phyloP scores from a whole-genome alignment of 1,284 basidiomycete species.

The Sparassis latifolia region DNA sequence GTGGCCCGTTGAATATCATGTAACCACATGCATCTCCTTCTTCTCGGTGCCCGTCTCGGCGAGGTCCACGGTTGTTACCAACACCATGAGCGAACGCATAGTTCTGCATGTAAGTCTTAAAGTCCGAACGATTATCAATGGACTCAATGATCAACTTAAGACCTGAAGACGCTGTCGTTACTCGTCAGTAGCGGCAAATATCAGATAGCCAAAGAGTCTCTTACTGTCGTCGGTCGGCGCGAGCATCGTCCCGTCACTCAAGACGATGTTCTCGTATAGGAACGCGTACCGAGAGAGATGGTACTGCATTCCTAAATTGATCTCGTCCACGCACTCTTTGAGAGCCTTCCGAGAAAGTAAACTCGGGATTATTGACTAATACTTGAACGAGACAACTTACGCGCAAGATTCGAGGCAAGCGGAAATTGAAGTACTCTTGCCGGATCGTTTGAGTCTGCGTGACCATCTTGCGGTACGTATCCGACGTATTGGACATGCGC shows the following conservation, averaged over 20 bases:
- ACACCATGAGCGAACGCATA: slow-evolving; percentile 82
- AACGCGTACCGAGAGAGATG: slow-evolving; percentile 94
- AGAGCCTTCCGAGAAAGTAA: no score
- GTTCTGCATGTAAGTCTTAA: slow-evolving; percentile 96
- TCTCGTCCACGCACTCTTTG: slow-evolving; percentile 94
- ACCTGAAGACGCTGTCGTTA: slow-evolving; percentile 46
- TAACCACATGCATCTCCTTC: slow-evolving; percentile 86
- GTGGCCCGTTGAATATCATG: no score
- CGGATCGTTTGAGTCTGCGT: slow-evolving; percentile 84
- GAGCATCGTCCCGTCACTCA: slow-evolving; percentile 83
- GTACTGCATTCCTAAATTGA: slow-evolving; percentile 95
- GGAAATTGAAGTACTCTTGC: slow-evolving; percentile 97
- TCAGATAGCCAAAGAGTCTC: no score
- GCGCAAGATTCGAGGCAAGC: slow-evolving; percentile 87
- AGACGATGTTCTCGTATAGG: slow-evolving; percentile 85
- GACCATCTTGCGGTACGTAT: slow-evolving; percentile 89
- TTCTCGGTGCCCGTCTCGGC: slow-evolving; percentile 78
- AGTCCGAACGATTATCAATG: slow-evolving; percentile 93
- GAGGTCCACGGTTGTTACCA: slow-evolving; percentile 50
- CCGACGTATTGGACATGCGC: slow-evolving; percentile 81
- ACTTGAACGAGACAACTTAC: no score
- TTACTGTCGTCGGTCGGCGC: slow-evolving; percentile 47
- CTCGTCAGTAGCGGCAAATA: no score
- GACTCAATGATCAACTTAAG: slow-evolving; percentile 84
- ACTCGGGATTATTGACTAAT: no score